These are phyloP conservation scores for Ascochyta pisi DNA, from an alignment of 2,329 filamentous ascomycete species.

Conservation along the genomic window DNA sequence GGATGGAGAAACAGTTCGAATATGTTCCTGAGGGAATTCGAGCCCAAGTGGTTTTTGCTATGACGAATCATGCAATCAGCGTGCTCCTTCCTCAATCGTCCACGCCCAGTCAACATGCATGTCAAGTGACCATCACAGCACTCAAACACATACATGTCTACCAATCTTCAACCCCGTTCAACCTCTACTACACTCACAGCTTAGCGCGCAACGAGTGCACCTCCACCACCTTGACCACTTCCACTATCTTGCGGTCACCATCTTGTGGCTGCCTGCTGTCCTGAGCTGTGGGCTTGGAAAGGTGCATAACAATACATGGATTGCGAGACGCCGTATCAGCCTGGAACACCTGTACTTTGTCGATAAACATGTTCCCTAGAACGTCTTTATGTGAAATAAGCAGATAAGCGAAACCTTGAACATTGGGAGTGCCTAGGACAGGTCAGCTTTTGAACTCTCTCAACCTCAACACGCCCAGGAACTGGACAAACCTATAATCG, in stretches of 20 bases:
- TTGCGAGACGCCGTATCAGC: constrained; percentile 12
- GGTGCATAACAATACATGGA: constrained; percentile 24
- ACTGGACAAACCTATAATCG: constrained; percentile 25
- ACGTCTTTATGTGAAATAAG: constrained; percentile 29
- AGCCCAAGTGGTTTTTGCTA: too few species aligned
- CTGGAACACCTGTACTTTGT: constrained; percentile 23
- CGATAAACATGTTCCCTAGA: constrained; percentile 26
- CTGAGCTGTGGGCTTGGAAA: constrained; percentile 12
- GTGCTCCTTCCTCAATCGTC: background rate
- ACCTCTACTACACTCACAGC: background rate
- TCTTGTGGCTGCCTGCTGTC: background rate
- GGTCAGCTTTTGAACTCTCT: background rate
- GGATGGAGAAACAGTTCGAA: background rate
- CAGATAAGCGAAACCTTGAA: constrained; percentile 29
- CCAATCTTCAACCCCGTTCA: background rate
- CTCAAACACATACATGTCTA: too few species aligned
- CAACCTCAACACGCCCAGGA: background rate
- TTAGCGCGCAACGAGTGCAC: constrained; percentile 15
- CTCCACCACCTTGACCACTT: constrained; percentile 2
- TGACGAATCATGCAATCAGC: background rate
- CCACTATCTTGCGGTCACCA: background rate
- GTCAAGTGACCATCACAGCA: too few species aligned
- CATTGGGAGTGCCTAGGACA: constrained; percentile 23
- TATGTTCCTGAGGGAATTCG: background rate
- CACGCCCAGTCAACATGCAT: background rate